A percentile compares a stretch with the other conserved stretches of the same genome.
Conservation (phyloP, 1,139 yeast species). For the Scheffersomyces cryptocercus region DNA sequence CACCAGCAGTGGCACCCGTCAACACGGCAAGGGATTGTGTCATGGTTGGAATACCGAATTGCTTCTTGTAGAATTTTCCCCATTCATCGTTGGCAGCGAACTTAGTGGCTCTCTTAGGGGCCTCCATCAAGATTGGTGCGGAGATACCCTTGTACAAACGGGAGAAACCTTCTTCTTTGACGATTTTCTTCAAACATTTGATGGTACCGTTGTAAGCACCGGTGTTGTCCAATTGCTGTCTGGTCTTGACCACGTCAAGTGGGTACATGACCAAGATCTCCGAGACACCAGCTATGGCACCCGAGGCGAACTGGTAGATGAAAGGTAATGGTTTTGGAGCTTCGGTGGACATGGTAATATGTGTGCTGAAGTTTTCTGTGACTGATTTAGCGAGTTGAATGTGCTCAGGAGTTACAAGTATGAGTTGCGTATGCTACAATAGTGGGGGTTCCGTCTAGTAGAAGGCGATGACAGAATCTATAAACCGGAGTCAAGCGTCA, state of each 20-base stretch:
- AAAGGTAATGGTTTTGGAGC: conserved; percentile 64
- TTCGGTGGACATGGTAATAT: conserved; percentile 18
- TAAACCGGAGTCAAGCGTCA: too few species aligned
- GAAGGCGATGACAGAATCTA: too few species aligned
- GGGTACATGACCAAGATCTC: conserved; percentile 98
- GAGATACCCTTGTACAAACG: conserved; percentile 89
- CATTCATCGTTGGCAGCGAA: conserved; percentile 98
- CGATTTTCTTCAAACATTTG: conserved; percentile 79
- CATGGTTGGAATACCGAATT: conserved; percentile 70
- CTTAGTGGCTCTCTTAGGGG: conserved; percentile 98
- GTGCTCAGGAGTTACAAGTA: too few species aligned
- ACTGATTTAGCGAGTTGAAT: background rate
- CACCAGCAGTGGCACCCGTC: conserved; percentile 98
- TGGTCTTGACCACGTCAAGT: conserved; percentile 94
- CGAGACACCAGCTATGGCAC: conserved; percentile 97
- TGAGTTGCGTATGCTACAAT: too few species aligned
- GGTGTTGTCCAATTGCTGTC: conserved; percentile 83
- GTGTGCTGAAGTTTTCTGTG: background rate
- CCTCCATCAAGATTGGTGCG: conserved; percentile 98
- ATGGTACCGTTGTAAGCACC: conserved; percentile 78
- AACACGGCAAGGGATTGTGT: conserved; percentile 83
- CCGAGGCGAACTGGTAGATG: conserved; percentile 85
- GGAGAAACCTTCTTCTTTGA: conserved; percentile 80
- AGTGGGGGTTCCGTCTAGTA: too few species aligned
- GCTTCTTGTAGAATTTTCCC: conserved; percentile 77